phyloP scores from a whole-genome alignment of 805 yeast genomes.

The Groenewaldozyma tartarivorans region DNA sequence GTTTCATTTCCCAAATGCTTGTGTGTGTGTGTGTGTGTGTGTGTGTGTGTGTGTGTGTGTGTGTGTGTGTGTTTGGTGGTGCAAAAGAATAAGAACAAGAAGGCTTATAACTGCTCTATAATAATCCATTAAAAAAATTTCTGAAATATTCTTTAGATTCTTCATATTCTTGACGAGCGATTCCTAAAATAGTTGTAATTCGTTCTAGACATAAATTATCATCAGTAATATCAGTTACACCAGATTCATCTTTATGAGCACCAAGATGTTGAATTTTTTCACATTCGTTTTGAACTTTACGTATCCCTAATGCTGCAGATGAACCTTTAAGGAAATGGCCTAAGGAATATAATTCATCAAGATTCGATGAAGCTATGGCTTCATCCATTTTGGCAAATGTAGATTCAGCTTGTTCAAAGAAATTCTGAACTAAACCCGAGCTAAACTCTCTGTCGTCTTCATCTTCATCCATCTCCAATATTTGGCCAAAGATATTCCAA shows the following conservation, averaged over 20 bases:
- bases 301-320: slow-evolving; percentile 86
- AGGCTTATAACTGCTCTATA: too few species aligned
- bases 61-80: too few species aligned
- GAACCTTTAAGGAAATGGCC: slow-evolving; percentile 96
- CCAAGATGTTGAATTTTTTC: slow-evolving; percentile 92
- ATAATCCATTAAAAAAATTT: slow-evolving; percentile 20
- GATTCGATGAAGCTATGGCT: slow-evolving; percentile 34
- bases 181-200: slow-evolving; percentile 20
- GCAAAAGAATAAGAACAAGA: too few species aligned
- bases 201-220: slow-evolving; percentile 26
- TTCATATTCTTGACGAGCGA: slow-evolving; percentile 27
- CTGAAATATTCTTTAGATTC: slow-evolving; percentile 24
- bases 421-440: slow-evolving; percentile 64
- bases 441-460: slow-evolving; percentile 74
- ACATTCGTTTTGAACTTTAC: slow-evolving; percentile 74
- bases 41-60: too few species aligned
- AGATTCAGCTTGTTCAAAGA: slow-evolving; percentile 78
- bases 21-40: too few species aligned
- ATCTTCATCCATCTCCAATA: slow-evolving; percentile 93
- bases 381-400: slow-evolving; percentile 66
- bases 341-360: slow-evolving; percentile 54
- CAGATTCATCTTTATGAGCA: slow-evolving; percentile 33
- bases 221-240: slow-evolving; percentile 23
- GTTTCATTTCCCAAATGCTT: too few species aligned
- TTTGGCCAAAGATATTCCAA: slow-evolving; percentile 81